Evolutionary conservation across 2,329 filamentous ascomycete species (phyloP).

Genomic region (Trichoderma sp.): DNA sequence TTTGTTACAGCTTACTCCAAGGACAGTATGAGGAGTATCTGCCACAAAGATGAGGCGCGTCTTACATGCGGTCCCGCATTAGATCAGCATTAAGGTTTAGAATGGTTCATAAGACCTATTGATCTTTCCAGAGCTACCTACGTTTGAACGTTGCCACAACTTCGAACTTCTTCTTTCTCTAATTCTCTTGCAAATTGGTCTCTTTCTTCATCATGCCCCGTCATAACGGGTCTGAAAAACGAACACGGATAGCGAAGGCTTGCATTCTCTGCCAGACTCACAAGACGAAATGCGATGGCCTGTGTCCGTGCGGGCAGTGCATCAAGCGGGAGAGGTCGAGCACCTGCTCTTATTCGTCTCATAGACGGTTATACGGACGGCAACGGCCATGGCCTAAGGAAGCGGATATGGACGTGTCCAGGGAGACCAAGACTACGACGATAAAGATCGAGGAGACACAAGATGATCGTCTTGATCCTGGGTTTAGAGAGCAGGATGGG

Average conservation of each 20-base stretch:
- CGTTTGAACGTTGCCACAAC: background rate
- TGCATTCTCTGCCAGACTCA: conserved; percentile 9
- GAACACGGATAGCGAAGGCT: conserved; percentile 2
- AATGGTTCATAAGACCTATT: background rate
- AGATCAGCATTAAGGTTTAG: background rate
- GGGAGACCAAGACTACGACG: background rate
- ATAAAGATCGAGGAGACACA: background rate
- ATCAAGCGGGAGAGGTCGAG: conserved; percentile 4
- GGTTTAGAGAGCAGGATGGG: background rate
- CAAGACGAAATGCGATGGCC: conserved; percentile 14
- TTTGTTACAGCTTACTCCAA: too few species aligned
- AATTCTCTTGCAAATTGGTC: background rate
- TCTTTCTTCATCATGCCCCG: background rate
- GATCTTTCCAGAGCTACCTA: background rate
- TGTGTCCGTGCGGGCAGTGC: conserved; percentile 6
- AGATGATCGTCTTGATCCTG: background rate
- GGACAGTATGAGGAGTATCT: too few species aligned
- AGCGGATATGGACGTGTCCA: background rate
- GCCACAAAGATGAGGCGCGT: too few species aligned
- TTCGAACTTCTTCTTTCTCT: background rate
- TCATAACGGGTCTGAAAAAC: background rate
- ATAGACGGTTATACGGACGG: conserved; percentile 15
- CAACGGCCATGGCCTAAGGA: conserved; percentile 13
- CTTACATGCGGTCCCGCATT: conserved; percentile 1
- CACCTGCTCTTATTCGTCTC: conserved; percentile 11